A percentile compares a stretch with the other conserved stretches of the same genome.
These are phyloP conservation scores for Desmodesmus armatus DNA, from an alignment of 139 green algal genomes.

Conservation along the genomic window DNA sequence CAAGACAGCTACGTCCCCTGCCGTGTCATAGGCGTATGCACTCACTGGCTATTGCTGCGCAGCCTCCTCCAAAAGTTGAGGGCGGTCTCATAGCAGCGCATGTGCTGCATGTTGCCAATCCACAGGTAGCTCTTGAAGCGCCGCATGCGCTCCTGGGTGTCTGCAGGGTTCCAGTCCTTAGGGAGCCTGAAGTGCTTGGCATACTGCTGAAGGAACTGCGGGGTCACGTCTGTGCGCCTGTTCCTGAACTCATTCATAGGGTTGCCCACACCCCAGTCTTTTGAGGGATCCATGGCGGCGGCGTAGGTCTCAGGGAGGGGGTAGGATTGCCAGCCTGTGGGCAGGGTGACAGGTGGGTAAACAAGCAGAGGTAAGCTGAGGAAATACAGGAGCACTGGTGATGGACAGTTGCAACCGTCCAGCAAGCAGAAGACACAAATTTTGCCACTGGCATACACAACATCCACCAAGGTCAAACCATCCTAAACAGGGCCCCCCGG, in stretches of 20 bases:
- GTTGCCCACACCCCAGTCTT: slow-evolving; percentile 30
- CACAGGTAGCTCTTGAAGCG: slow-evolving; percentile 33
- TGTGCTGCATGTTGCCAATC: slow-evolving; percentile 62
- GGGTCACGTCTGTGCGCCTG: slow-evolving; percentile 33
- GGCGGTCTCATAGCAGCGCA: slow-evolving; percentile 78
- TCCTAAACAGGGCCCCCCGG: too few species aligned
- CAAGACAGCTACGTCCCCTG: too few species aligned
- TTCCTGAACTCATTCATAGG: slow-evolving; percentile 45
- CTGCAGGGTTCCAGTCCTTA: slow-evolving; percentile 29
- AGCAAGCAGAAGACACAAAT: too few species aligned
- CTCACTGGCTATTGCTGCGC: slow-evolving; percentile 54
- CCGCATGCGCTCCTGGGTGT: background rate
- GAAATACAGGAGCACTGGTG: background rate
- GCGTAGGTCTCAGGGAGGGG: slow-evolving; percentile 42
- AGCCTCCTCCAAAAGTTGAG: slow-evolving; percentile 69
- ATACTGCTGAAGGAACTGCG: slow-evolving; percentile 38
- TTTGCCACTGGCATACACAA: background rate
- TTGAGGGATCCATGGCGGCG: slow-evolving; percentile 19
- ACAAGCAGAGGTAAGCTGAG: too few species aligned
- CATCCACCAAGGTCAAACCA: background rate
- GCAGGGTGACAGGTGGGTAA: too few species aligned
- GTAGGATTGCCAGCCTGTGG: slow-evolving; percentile 53
- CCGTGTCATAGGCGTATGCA: too few species aligned
- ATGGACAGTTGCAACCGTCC: too few species aligned
- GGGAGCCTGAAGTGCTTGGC: slow-evolving; percentile 34